phyloP scores from a whole-genome alignment of 495 filamentous ascomycete genomes.

The Penicillium manginii region DNA sequence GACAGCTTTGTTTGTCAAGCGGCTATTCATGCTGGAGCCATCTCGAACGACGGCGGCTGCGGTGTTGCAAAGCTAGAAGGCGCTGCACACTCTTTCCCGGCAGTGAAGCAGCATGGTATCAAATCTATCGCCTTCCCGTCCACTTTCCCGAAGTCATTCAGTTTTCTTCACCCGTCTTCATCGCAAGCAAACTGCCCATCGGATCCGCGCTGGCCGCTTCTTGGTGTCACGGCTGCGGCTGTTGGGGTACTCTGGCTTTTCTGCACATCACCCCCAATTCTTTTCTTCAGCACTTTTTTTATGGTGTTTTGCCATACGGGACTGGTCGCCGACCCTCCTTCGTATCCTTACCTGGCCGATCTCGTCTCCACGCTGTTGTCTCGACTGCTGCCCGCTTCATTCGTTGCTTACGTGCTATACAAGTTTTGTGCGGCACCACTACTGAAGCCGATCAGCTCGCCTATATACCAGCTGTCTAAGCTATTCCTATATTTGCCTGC shows the following conservation, averaged over 20 bases:
- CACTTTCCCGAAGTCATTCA: slow-evolving; percentile 75
- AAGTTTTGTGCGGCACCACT: slow-evolving; percentile 62
- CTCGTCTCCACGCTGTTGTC: slow-evolving; percentile 73
- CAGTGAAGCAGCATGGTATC: slow-evolving; percentile 66
- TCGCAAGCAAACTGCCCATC: slow-evolving; percentile 45
- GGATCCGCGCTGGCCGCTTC: slow-evolving; percentile 74
- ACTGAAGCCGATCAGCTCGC: slow-evolving; percentile 60
- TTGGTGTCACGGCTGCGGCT: slow-evolving; percentile 73
- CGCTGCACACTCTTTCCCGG: slow-evolving; percentile 61
- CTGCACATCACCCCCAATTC: slow-evolving; percentile 65
- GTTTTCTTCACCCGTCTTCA: slow-evolving; percentile 57
- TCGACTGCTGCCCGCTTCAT: slow-evolving; percentile 76
- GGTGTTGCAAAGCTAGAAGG: slow-evolving; percentile 74
- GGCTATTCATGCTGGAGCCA: slow-evolving; percentile 77
- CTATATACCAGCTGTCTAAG: slow-evolving; percentile 66
- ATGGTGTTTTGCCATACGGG: slow-evolving; percentile 79
- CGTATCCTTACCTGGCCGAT: slow-evolving; percentile 52
- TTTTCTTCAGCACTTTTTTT: slow-evolving; percentile 74
- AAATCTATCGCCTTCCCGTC: slow-evolving; percentile 71
- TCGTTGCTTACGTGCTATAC: slow-evolving; percentile 75
- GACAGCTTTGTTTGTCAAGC: slow-evolving; percentile 84
- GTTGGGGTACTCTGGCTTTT: slow-evolving; percentile 68
- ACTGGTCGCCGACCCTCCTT: slow-evolving; percentile 76
- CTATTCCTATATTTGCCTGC: slow-evolving; percentile 73
- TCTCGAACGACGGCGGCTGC: slow-evolving; percentile 75